phyloP scores from a whole-genome alignment of 306 rosid genomes.

The Rosa rugosa region DNA sequence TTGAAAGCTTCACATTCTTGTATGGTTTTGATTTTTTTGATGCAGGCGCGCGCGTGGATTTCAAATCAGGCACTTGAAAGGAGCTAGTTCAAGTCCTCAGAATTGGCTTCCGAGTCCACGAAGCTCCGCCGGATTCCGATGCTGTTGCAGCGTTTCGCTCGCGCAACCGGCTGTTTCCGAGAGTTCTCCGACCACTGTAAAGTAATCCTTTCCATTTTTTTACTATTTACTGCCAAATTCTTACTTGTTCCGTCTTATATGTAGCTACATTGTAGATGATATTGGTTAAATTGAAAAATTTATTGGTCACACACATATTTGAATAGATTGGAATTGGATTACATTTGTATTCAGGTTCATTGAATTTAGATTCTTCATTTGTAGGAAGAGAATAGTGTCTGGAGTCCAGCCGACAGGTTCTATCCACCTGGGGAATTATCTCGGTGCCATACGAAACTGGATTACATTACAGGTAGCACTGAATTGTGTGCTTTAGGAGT shows the following conservation, averaged over 20 bases:
- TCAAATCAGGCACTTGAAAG: conserved; percentile 22
- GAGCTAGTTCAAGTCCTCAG: conserved; percentile 26
- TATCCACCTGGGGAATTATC: conserved; percentile 89
- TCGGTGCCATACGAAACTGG: conserved; percentile 96
- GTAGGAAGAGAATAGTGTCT: conserved; percentile 87
- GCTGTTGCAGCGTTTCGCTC: conserved; percentile 44
- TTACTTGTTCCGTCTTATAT: not conserved
- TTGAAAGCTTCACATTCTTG: not conserved
- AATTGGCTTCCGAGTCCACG: conserved; percentile 24
- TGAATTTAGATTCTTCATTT: conserved; percentile 8
- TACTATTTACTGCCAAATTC: not conserved
- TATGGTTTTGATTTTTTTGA: conserved; percentile 18
- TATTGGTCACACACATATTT: too few species aligned
- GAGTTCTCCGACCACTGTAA: conserved; percentile 46
- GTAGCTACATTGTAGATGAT: conserved; percentile 2
- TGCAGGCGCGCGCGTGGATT: conserved; percentile 45
- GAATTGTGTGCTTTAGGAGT: not conserved
- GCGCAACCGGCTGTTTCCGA: conserved; percentile 35
- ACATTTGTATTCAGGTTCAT: not conserved
- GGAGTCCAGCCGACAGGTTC: conserved; percentile 99
- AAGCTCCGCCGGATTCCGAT: conserved; percentile 32
- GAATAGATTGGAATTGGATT: not conserved
- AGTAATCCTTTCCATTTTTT: conserved; percentile 41
- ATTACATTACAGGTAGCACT: conserved; percentile 73
- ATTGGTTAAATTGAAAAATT: not conserved